phyloP scores from a whole-genome alignment of 2,329 filamentous ascomycete genomes.

The Colletotrichum sp. region DNA sequence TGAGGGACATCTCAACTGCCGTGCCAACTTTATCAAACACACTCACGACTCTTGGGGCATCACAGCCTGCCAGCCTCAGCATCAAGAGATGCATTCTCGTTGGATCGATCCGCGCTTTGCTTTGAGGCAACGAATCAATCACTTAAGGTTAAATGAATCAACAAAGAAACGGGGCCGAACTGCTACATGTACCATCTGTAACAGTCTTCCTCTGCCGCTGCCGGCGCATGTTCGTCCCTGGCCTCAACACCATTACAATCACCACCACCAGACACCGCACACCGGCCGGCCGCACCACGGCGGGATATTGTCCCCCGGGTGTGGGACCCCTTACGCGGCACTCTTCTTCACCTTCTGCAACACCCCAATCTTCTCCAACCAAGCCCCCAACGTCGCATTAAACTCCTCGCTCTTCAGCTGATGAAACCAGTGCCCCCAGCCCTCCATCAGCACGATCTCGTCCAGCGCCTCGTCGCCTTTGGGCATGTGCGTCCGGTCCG shows the following conservation, averaged over 20 bases:
- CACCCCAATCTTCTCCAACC: not conserved
- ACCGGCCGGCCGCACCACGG: not conserved
- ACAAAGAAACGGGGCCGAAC: not conserved
- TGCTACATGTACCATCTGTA: not conserved
- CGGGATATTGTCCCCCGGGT: not conserved
- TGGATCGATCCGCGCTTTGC: not conserved
- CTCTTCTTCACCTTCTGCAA: not conserved
- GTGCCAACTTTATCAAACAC: not conserved
- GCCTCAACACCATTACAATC: no score
- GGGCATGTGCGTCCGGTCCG: conserved; percentile 4
- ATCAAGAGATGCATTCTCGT: not conserved
- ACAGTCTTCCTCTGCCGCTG: not conserved
- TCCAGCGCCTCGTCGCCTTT: conserved; percentile 1
- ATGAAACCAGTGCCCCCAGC: conserved; percentile 10
- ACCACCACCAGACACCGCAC: no score
- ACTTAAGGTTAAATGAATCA: not conserved
- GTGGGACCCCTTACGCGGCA: not conserved
- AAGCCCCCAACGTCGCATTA: not conserved
- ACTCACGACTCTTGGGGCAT: not conserved
- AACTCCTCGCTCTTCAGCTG: conserved; percentile 5
- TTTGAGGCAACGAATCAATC: not conserved
- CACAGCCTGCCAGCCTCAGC: not conserved
- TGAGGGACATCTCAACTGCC: not conserved
- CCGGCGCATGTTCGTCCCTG: not conserved
- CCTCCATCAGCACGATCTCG: conserved; percentile 6